Evolutionary conservation across 2,329 filamentous ascomycete species (phyloP).

Genomic region (Coleophoma eucalyptorum): DNA sequence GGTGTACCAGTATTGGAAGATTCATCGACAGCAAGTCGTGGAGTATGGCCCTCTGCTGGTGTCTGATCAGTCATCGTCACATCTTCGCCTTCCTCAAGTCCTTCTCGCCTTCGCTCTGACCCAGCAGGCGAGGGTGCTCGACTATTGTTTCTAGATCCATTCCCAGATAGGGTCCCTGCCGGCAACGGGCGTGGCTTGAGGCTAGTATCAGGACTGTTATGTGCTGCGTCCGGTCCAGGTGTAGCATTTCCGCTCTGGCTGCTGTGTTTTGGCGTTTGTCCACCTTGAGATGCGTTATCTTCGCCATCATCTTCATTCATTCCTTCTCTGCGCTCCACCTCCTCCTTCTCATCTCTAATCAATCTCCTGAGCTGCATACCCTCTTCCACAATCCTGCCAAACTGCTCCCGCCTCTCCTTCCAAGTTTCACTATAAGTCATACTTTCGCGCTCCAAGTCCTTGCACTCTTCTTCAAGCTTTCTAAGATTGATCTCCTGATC

Average conservation of each 20-base stretch:
- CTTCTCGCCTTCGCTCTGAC: constrained; percentile 16
- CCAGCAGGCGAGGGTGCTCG: constrained; percentile 31
- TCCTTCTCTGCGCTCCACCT: constrained; percentile 82
- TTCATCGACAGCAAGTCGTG: constrained; percentile 45
- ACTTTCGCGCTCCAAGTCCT: constrained; percentile 81
- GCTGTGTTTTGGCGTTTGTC: constrained; percentile 47
- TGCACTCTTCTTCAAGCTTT: constrained; percentile 85
- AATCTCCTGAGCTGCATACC: constrained; percentile 80
- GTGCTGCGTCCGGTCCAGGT: constrained; percentile 46
- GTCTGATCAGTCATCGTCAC: constrained; percentile 51
- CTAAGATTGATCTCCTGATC: constrained; percentile 75
- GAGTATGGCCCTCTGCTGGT: constrained; percentile 31
- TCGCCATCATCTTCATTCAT: constrained; percentile 61
- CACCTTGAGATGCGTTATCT: constrained; percentile 47
- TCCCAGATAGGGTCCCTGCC: constrained; percentile 31
- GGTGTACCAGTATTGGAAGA: constrained; percentile 18
- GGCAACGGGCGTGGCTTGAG: constrained; percentile 29
- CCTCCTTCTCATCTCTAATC: constrained; percentile 93
- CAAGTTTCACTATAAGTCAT: constrained; percentile 78
- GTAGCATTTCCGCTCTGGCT: constrained; percentile 43
- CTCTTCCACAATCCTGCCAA: constrained; percentile 85
- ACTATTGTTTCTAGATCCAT: constrained; percentile 34
- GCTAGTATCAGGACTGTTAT: constrained; percentile 40
- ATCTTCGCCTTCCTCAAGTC: constrained; percentile 45
- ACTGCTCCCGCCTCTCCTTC: constrained; percentile 81